A percentile compares a stretch with the other conserved stretches of the same genome.
phyloP scores from a whole-genome alignment of 352 stramenopile genomes.

The Phytophthora macrochlamydospora region DNA sequence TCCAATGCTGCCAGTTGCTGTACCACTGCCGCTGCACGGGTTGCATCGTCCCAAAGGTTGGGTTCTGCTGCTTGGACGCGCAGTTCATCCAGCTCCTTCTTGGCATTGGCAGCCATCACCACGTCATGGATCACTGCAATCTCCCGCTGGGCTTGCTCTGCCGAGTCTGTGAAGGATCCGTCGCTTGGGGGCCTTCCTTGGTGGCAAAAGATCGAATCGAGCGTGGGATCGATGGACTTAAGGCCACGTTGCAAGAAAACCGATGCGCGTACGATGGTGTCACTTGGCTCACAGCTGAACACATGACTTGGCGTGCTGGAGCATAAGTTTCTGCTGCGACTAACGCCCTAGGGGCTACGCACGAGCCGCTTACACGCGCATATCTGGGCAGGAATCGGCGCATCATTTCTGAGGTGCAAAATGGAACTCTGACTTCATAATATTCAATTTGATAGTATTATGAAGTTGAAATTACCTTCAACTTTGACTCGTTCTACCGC shows the following conservation, averaged over 20 bases:
- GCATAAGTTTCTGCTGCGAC: neutral
- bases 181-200: constrained; percentile 20
- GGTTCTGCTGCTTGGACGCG: constrained; percentile 44
- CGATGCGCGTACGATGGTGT: neutral
- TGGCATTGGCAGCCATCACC: constrained; percentile 36
- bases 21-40: constrained; percentile 52
- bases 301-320: constrained; percentile 1
- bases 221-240: neutral
- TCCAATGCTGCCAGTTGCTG: constrained; percentile 70
- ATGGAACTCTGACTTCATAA: neutral
- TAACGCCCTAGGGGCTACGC: neutral
- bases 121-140: constrained; percentile 62
- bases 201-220: constrained; percentile 24
- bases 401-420: constrained; percentile 22
- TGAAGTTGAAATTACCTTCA: constrained; percentile 9
- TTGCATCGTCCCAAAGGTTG: constrained; percentile 71
- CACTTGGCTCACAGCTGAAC: constrained; percentile 6
- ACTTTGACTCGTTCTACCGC: constrained; percentile 24
- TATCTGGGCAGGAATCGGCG: constrained; percentile 2
- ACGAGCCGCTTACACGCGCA: neutral
- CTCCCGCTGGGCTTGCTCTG: constrained; percentile 42
- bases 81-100: constrained; percentile 47
- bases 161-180: constrained; percentile 47
- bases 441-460: too few species aligned
- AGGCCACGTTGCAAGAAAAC: constrained; percentile 10